A percentile compares a stretch with the other conserved stretches of the same genome.
Evolutionary conservation across 2,329 filamentous ascomycete species (phyloP).

Genomic region (Aspergillus floridensis): DNA sequence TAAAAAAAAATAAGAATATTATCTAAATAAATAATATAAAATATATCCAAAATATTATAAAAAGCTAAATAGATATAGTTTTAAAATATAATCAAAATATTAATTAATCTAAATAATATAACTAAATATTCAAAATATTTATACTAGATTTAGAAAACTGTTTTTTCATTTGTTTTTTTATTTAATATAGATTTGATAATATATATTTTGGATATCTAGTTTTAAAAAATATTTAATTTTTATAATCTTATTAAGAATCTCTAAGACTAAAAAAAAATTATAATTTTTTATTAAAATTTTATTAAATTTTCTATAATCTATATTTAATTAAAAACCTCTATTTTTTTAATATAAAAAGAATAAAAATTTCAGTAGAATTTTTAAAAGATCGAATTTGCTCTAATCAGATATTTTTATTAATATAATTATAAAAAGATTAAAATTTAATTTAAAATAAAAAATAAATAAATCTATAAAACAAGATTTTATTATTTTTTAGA

Average conservation of each 20-base stretch:
- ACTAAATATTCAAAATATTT: too few species aligned
- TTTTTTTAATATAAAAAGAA: constrained; percentile 2
- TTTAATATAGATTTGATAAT: neutral
- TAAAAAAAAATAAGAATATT: too few species aligned
- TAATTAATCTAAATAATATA: neutral
- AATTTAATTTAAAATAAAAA: neutral
- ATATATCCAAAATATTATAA: neutral
- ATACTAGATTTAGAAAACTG: too few species aligned
- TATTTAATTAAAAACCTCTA: neutral
- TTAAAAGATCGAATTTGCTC: neutral
- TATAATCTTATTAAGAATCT: neutral
- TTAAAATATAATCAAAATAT: too few species aligned
- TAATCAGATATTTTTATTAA: constrained; percentile 1
- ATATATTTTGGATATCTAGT: neutral
- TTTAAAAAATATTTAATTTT: neutral
- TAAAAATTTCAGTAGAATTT: neutral
- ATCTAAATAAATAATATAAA: neutral
- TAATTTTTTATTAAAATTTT: neutral
- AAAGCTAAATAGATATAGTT: too few species aligned
- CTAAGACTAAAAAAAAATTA: neutral
- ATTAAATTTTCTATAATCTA: neutral
- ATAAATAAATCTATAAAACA: neutral
- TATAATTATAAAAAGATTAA: neutral
- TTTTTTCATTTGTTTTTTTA: neutral
- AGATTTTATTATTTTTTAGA: neutral